These are phyloP conservation scores for Fusarium chaquense DNA, from an alignment of 2,329 filamentous ascomycete species.

Conservation along the genomic window DNA sequence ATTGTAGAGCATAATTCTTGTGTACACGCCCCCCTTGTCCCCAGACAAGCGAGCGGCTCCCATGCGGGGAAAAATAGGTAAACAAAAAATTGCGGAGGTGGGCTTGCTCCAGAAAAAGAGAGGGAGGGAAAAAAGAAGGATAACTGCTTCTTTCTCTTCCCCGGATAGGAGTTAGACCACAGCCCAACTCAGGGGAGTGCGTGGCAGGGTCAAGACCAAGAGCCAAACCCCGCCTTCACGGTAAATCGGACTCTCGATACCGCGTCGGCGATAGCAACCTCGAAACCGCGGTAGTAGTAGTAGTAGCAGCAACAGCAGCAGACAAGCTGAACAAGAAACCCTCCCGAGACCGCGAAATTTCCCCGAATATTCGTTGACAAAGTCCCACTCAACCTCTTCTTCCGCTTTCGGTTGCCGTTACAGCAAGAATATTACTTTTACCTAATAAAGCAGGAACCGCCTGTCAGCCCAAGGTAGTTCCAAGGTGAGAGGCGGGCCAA, in stretches of 20 bases:
- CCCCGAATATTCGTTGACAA: slow-evolving; percentile 22
- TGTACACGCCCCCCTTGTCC: slow-evolving; percentile 32
- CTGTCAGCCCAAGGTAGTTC: slow-evolving; percentile 3
- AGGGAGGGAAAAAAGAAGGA: slow-evolving; percentile 5
- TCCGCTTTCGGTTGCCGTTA: slow-evolving; percentile 14
- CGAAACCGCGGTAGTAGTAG: slow-evolving; percentile 4
- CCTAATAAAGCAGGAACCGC: slow-evolving; percentile 39
- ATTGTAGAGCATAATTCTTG: background rate
- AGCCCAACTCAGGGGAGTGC: slow-evolving; percentile 1
- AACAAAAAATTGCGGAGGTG: slow-evolving; percentile 41
- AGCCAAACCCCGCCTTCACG: slow-evolving; percentile 19
- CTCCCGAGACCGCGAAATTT: slow-evolving; percentile 38
- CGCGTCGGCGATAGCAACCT: slow-evolving; percentile 26
- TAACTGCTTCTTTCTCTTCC: slow-evolving; percentile 21
- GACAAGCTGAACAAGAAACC: background rate
- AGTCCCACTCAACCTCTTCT: slow-evolving; percentile 1
- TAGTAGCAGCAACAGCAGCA: background rate
- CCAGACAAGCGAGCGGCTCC: slow-evolving; percentile 40
- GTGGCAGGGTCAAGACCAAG: background rate
- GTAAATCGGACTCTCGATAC: slow-evolving; percentile 34
- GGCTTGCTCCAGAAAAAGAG: slow-evolving; percentile 25
- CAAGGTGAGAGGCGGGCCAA: slow-evolving; percentile 39
- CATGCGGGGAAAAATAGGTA: slow-evolving; percentile 40
- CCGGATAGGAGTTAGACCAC: slow-evolving; percentile 25
- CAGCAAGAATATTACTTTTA: slow-evolving; percentile 33